Evolutionary conservation across 2,329 filamentous ascomycete genomes (phyloP).

Genomic region (Escovopsis sp.): DNA sequence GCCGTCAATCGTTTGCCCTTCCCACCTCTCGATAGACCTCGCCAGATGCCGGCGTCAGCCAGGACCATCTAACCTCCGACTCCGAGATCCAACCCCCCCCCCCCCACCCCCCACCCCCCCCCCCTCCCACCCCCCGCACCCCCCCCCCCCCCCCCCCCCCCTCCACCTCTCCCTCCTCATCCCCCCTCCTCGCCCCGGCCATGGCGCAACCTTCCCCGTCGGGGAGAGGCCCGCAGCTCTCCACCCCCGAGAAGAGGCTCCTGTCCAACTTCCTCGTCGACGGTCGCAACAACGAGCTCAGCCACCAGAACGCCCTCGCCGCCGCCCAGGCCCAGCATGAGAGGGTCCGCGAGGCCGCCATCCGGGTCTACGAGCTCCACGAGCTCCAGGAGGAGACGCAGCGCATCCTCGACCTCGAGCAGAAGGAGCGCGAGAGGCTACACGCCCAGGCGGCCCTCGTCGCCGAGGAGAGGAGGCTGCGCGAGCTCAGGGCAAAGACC

Average conservation of each 20-base stretch:
- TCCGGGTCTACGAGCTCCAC: constrained; percentile 32
- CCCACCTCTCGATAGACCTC: too few relatives aligned
- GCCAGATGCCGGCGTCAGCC: too few relatives aligned
- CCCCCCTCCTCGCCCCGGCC: constrained; percentile 1
- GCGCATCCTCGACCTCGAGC: constrained; percentile 28
- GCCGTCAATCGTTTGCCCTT: too few relatives aligned
- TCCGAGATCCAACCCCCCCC: too few relatives aligned
- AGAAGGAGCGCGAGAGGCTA: constrained; percentile 30
- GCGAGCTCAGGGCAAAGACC: constrained; percentile 29
- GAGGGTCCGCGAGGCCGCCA: constrained; percentile 38
- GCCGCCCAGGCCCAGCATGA: constrained; percentile 52
- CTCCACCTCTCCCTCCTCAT: neutral
- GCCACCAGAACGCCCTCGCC: constrained; percentile 50
- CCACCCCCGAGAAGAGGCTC: constrained; percentile 29
- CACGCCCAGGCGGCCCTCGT: constrained; percentile 27
- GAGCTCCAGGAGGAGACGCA: constrained; percentile 29
- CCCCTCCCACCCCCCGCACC: neutral
- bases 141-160: neutral
- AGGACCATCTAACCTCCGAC: too few relatives aligned
- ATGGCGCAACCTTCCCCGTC: constrained; percentile 31
- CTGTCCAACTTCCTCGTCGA: constrained; percentile 46
- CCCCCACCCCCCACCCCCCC: too few relatives aligned
- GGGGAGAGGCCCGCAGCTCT: constrained; percentile 22
- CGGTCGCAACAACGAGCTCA: constrained; percentile 44
- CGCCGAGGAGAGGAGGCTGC: constrained; percentile 32